These are phyloP conservation scores for Juncus inflexus DNA, from an alignment of 176 grass and related monocot genomes.

Conservation along the genomic window DNA sequence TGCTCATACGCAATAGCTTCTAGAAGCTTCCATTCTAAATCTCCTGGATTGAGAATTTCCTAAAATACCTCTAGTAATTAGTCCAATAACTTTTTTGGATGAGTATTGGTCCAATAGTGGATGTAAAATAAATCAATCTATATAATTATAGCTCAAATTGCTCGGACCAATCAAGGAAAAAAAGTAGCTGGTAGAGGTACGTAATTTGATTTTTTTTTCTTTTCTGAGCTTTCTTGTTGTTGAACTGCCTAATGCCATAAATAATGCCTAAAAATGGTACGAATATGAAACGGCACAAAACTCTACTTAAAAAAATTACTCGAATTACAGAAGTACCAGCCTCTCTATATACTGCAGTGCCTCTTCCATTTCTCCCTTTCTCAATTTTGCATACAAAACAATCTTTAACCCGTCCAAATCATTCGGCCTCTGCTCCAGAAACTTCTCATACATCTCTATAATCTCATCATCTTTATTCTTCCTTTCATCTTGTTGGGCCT, in stretches of 20 bases:
- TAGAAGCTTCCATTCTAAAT: slow-evolving; percentile 75
- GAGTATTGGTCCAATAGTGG: neutral
- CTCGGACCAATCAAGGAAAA: too few species aligned
- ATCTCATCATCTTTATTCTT: slow-evolving; percentile 30
- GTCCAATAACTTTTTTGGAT: neutral
- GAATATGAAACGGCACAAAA: too few species aligned
- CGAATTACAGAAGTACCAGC: slow-evolving; percentile 34
- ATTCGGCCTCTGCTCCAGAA: slow-evolving; percentile 41
- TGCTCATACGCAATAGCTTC: slow-evolving; percentile 68
- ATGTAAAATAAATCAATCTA: neutral
- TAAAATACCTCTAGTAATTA: neutral
- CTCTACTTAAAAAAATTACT: too few species aligned
- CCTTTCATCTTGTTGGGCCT: slow-evolving; percentile 1
- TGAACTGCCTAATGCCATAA: too few species aligned
- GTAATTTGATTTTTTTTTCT: neutral
- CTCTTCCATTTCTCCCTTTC: slow-evolving; percentile 51
- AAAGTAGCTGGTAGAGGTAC: neutral
- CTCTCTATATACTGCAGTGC: slow-evolving; percentile 44
- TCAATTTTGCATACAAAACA: slow-evolving; percentile 62
- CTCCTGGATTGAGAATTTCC: slow-evolving; percentile 43
- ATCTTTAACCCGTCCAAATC: slow-evolving; percentile 72
- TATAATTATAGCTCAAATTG: neutral
- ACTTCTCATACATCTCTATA: slow-evolving; percentile 51
- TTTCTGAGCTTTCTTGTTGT: too few species aligned
- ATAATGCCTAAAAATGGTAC: too few species aligned